A percentile compares a stretch with the other conserved stretches of the same genome.
Conservation (phyloP, 2,329 filamentous ascomycete species). For the Neofusicoccum cordaticola region DNA sequence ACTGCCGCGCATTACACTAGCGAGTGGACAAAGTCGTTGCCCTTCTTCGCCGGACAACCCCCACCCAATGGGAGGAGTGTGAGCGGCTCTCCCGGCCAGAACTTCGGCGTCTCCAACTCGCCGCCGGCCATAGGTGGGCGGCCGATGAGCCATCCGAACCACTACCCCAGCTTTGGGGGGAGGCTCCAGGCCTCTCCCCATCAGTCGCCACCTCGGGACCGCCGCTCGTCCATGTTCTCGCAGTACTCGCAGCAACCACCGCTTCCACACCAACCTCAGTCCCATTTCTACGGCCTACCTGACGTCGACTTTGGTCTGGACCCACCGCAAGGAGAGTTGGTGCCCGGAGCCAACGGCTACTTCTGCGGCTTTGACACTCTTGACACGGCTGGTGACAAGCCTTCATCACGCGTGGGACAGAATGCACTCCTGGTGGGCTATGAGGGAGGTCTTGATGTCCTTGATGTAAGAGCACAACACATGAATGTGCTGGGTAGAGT, state of each 20-base stretch:
- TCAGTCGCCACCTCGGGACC: constrained; percentile 34
- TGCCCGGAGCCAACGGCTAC: constrained; percentile 67
- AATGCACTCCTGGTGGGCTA: constrained; percentile 74
- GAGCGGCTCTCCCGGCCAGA: constrained; percentile 39
- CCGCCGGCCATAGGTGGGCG: constrained; percentile 30
- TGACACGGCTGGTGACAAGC: constrained; percentile 44
- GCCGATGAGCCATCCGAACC: constrained; percentile 48
- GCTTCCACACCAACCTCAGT: constrained; percentile 70
- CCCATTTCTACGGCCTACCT: constrained; percentile 73
- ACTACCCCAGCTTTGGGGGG: constrained; percentile 43
- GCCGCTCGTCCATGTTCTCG: constrained; percentile 55
- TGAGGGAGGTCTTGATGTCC: constrained; percentile 75
- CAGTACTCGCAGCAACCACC: constrained; percentile 56
- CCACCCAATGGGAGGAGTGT: constrained; percentile 42
- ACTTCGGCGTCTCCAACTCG: constrained; percentile 38
- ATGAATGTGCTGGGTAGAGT: constrained; percentile 68
- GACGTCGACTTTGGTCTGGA: constrained; percentile 64
- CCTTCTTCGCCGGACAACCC: constrained; percentile 41
- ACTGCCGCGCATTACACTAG: constrained; percentile 39
- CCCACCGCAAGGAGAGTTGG: constrained; percentile 49
- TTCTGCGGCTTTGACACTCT: constrained; percentile 80
- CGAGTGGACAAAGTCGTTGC: constrained; percentile 48
- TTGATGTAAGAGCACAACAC: constrained; percentile 68
- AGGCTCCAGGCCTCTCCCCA: constrained; percentile 32
- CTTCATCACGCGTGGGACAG: constrained; percentile 44